Evolutionary conservation across 441 rosid species (phyloP).

Genomic region (Macaranga tanarius): DNA sequence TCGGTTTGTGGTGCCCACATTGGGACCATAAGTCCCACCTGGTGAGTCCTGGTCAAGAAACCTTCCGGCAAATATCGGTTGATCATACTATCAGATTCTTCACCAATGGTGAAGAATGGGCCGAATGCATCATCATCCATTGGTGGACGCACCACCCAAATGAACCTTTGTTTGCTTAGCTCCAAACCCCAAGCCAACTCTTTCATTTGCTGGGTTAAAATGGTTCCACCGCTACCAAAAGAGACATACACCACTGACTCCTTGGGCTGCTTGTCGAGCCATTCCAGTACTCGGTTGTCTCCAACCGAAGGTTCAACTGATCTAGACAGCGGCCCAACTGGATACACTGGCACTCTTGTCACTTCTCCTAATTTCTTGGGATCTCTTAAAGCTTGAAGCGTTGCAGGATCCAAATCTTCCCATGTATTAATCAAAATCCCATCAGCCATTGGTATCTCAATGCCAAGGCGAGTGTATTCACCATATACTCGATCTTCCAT

Average conservation of each 20-base stretch:
- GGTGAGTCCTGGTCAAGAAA: slow-evolving; percentile 22
- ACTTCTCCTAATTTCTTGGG: neutral
- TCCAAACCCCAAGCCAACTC: slow-evolving; percentile 13
- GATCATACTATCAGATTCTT: neutral
- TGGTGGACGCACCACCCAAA: slow-evolving; percentile 56
- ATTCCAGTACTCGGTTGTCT: neutral
- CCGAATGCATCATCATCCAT: neutral
- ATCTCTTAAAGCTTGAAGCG: neutral
- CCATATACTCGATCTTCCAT: slow-evolving; percentile 24
- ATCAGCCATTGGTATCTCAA: neutral
- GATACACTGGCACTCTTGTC: slow-evolving; percentile 1
- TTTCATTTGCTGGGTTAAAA: slow-evolving; percentile 1
- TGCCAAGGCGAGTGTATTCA: slow-evolving; percentile 25
- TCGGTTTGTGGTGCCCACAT: slow-evolving; percentile 58
- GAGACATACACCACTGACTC: slow-evolving; percentile 11
- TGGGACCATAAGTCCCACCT: slow-evolving; percentile 35
- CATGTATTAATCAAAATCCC: slow-evolving; percentile 10
- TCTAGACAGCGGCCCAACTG: slow-evolving; percentile 3
- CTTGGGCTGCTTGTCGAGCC: neutral
- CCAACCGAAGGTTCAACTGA: neutral
- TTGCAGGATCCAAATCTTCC: neutral
- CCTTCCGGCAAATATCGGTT: slow-evolving; percentile 28
- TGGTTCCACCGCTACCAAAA: slow-evolving; percentile 9
- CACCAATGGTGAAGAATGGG: slow-evolving; percentile 22
- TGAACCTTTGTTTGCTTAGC: slow-evolving; percentile 31